phyloP scores from a whole-genome alignment of 2,329 filamentous ascomycete genomes.

The Beauveria pseudobassiana region DNA sequence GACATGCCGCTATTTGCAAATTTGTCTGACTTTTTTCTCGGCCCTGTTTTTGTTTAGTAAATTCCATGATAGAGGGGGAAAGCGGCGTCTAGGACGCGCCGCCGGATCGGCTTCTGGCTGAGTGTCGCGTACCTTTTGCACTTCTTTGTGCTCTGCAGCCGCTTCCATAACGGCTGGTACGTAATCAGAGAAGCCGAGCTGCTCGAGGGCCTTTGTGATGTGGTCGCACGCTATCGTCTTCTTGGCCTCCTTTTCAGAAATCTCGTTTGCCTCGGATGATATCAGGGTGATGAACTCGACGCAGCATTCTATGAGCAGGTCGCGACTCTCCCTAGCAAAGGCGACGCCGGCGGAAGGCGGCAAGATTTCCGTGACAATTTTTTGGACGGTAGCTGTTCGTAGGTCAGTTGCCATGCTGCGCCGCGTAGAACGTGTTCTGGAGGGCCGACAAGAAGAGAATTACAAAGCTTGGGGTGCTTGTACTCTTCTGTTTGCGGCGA shows the following conservation, averaged over 20 bases:
- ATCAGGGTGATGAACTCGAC: slow-evolving; percentile 98
- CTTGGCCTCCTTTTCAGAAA: slow-evolving; percentile 96
- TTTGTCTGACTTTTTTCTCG: slow-evolving; percentile 95
- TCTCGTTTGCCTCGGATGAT: slow-evolving; percentile 98
- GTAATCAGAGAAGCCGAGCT: slow-evolving; percentile 89
- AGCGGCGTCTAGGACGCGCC: slow-evolving; percentile 16
- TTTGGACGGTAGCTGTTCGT: slow-evolving; percentile 56
- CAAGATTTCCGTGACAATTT: slow-evolving; percentile 91
- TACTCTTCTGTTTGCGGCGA: background rate
- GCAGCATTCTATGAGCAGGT: slow-evolving; percentile 95
- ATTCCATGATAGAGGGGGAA: slow-evolving; percentile 22
- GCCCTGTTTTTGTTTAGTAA: slow-evolving; percentile 61
- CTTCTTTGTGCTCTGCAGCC: slow-evolving; percentile 85
- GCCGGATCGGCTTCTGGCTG: slow-evolving; percentile 40
- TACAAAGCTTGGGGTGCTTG: background rate
- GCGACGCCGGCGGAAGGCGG: slow-evolving; percentile 66
- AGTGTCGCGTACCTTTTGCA: slow-evolving; percentile 63
- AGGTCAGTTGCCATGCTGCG: slow-evolving; percentile 19
- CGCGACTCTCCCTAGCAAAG: slow-evolving; percentile 91
- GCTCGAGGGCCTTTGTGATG: slow-evolving; percentile 88
- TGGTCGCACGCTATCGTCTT: slow-evolving; percentile 99
- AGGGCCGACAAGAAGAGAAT: background rate
- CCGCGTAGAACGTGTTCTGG: background rate
- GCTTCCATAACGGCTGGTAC: slow-evolving; percentile 81
- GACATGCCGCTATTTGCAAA: slow-evolving; percentile 90